Evolutionary conservation across 2,329 filamentous ascomycete species (phyloP), one percentile per base, ranked within the genome.

Genomic region (Clathrospora elynae): DNA sequence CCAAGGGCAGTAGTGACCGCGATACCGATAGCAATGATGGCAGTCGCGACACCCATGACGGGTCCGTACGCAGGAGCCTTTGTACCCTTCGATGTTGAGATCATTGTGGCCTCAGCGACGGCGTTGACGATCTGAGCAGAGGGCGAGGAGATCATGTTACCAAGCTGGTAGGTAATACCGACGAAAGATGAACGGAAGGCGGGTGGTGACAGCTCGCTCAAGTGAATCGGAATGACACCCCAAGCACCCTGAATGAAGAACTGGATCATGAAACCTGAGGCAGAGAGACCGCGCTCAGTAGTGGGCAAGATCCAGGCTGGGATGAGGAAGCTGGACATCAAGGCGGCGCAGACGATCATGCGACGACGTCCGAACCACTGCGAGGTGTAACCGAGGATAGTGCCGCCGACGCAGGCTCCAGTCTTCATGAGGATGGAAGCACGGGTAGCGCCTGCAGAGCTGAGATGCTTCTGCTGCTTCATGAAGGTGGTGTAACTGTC

Each of bases 401-500:
- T 85, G 17, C 86, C 86, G 22, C 86, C 87, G 1, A 89, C 81
- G 55, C 85, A 87, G 29, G 87, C 86, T 17, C 88, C 87, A 1
- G 80, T 83, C 72, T 90, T 90, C 84, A 89, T 90, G 45, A 91
- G 70, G 55, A 91, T 90, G n/a, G 82, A 86, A 11, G 86, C 86
- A n/a, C 86, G 82, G 6, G 80, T 86, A 4, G 87, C 85, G 1
- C 76, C 77, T 1, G 73, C 62, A 58, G 88, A 85, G 40, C 76
- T 61, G 45, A 91, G 76, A 51, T 84, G 82, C 70, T 91, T 90
- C 57, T 88, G 79, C 4, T 78, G 78, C 25, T 85, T 75, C 84
- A 91, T 86, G 65, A 90, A 90, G 3, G 87, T 90, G 0, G 87
- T 90, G 73, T 90, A 91, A 34, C 81, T 86, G 72, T 92, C 88